Conservation (phyloP, 176 grass and related monocot genomes). For the Carex cristatella region DNA sequence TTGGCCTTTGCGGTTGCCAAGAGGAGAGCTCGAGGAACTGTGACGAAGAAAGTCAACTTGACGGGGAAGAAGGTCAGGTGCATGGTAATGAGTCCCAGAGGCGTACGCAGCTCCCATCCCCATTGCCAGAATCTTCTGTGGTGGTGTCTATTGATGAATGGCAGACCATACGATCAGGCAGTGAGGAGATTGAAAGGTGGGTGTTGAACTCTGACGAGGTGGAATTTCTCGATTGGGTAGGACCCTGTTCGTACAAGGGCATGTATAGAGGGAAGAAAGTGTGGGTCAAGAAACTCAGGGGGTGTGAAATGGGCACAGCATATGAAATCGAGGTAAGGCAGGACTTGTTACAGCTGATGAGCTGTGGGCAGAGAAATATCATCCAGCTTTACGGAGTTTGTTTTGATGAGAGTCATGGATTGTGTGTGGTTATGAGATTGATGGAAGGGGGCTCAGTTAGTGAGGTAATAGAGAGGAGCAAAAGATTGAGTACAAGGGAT, state of each 20-base stretch:
- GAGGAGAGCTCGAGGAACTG: conserved; percentile 77
- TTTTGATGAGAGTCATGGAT: conserved; percentile 68
- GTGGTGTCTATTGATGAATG: conserved; percentile 95
- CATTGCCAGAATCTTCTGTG: conserved; percentile 71
- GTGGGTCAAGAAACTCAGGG: conserved; percentile 93
- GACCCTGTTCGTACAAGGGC: conserved; percentile 66
- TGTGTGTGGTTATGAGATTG: conserved; percentile 80
- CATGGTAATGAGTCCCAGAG: conserved; percentile 48
- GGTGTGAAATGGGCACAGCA: conserved; percentile 78
- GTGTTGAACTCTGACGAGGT: conserved; percentile 76
- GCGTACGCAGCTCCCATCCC: conserved; percentile 50
- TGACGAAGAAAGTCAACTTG: conserved; percentile 73
- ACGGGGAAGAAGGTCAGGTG: conserved; percentile 58
- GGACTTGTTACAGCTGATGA: conserved; percentile 95
- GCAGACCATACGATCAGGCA: conserved; percentile 83
- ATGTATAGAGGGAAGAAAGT: conserved; percentile 63
- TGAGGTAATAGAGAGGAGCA: conserved; percentile 71
- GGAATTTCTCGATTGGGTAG: conserved; percentile 71
- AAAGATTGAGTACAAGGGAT: conserved; percentile 52
- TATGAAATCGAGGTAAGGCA: conserved; percentile 88
- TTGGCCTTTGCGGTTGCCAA: conserved; percentile 93
- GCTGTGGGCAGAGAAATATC: conserved; percentile 89
- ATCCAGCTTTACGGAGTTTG: conserved; percentile 88
- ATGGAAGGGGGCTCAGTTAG: conserved; percentile 90
- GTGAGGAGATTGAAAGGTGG: conserved; percentile 77